phyloP scores from a whole-genome alignment of 2,329 filamentous ascomycete species.

The Bipolaris victoriae region DNA sequence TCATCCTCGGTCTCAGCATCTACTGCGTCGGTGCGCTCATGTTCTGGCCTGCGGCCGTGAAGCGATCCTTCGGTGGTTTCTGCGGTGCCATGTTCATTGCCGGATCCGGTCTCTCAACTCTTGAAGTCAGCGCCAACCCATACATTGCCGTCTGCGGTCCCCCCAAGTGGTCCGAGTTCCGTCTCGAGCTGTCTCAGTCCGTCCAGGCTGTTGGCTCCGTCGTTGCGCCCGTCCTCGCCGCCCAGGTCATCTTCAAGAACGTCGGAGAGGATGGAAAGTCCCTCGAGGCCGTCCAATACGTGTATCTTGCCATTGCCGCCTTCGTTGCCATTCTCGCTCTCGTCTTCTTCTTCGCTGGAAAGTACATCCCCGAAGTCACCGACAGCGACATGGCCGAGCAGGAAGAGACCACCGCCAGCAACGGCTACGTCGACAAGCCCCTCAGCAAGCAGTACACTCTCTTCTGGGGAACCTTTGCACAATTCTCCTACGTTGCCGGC shows the following conservation, averaged over 20 bases:
- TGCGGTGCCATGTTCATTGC: slow-evolving; percentile 75
- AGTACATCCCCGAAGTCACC: slow-evolving; percentile 63
- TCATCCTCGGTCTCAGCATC: slow-evolving; percentile 74
- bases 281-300: slow-evolving; percentile 75
- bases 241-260: slow-evolving; percentile 73
- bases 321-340: slow-evolving; percentile 72
- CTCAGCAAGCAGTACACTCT: slow-evolving; percentile 65
- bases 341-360: slow-evolving; percentile 67
- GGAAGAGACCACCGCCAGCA: slow-evolving; percentile 48
- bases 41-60: slow-evolving; percentile 81
- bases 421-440: slow-evolving; percentile 64
- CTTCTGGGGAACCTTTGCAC: slow-evolving; percentile 43
- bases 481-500: slow-evolving; percentile 63
- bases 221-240: slow-evolving; percentile 73
- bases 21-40: slow-evolving; percentile 75
- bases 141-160: slow-evolving; percentile 67
- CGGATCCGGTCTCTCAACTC: slow-evolving; percentile 72
- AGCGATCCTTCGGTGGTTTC: slow-evolving; percentile 75
- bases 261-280: slow-evolving; percentile 62
- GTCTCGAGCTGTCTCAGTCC: slow-evolving; percentile 78
- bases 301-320: slow-evolving; percentile 78
- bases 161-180: slow-evolving; percentile 74
- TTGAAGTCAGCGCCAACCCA: slow-evolving; percentile 79
- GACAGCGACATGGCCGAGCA: slow-evolving; percentile 66
- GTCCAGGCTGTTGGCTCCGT: slow-evolving; percentile 79